Conservation (phyloP, 495 filamentous ascomycete genomes). For the Penicillium roqueforti region DNA sequence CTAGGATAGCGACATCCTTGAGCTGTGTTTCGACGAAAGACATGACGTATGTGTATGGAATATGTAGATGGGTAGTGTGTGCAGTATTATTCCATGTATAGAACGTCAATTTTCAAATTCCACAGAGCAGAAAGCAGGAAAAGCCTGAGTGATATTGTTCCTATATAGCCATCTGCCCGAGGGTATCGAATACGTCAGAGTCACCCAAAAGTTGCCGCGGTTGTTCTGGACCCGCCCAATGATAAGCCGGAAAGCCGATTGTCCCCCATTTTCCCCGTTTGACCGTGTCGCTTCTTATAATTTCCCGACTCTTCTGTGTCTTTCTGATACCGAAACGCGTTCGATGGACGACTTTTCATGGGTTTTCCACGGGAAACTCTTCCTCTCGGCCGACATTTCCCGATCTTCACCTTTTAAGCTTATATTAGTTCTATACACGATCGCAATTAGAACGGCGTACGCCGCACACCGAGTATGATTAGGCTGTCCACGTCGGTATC, state of each 20-base stretch:
- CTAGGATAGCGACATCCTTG: slow-evolving; percentile 83
- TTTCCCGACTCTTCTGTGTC: too few species aligned
- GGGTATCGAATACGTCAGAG: slow-evolving; percentile 36
- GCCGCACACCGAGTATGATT: slow-evolving; percentile 25
- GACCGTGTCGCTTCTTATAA: too few species aligned
- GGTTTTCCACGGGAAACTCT: slow-evolving; percentile 36
- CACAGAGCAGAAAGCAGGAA: background rate
- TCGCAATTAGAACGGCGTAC: slow-evolving; percentile 18
- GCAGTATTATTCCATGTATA: slow-evolving; percentile 1
- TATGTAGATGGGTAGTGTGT: background rate
- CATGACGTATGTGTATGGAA: slow-evolving; percentile 47
- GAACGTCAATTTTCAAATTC: background rate
- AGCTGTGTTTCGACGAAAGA: slow-evolving; percentile 68
- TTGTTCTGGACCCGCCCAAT: slow-evolving; percentile 18
- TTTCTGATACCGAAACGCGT: too few species aligned
- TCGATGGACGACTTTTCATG: too few species aligned
- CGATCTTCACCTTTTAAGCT: slow-evolving; percentile 6
- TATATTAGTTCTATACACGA: background rate
- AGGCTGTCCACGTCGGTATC: slow-evolving; percentile 6
- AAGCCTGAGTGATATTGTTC: background rate
- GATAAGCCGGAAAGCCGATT: background rate
- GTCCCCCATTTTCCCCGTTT: too few species aligned
- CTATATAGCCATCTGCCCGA: slow-evolving; percentile 30
- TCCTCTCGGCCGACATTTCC: slow-evolving; percentile 36
- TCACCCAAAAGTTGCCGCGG: slow-evolving; percentile 34